Evolutionary conservation across 164 flowering plant species (phyloP).

Genomic region (Tinospora cordifolia): DNA sequence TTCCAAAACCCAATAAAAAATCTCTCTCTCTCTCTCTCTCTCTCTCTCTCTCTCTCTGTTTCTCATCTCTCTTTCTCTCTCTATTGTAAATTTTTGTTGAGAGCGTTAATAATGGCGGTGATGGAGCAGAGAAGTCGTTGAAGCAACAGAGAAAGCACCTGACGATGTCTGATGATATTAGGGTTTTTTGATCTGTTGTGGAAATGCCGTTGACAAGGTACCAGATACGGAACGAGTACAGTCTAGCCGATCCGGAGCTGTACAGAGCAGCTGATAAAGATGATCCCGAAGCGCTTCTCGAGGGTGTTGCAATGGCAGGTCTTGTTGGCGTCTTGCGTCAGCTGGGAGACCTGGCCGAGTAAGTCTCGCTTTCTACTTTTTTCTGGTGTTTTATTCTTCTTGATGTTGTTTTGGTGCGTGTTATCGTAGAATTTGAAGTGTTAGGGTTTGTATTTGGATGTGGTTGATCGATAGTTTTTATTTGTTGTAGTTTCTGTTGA

Average conservation of each 20-base stretch:
- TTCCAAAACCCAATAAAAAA: constrained; percentile 6
- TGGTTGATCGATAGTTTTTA: constrained; percentile 5
- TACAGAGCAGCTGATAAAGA: constrained; percentile 72
- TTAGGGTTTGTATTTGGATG: constrained; percentile 9
- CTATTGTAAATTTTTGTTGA: not conserved
- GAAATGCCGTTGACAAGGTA: constrained; percentile 80
- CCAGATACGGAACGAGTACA: constrained; percentile 68
- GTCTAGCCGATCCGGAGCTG: constrained; percentile 89
- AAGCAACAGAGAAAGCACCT: not conserved
- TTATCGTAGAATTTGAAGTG: constrained; percentile 4
- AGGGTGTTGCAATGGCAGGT: constrained; percentile 98
- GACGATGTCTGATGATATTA: constrained; percentile 14
- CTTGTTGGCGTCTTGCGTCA: constrained; percentile 90
- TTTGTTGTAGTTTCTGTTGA: not conserved
- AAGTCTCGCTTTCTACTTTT: constrained; percentile 17
- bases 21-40: constrained; percentile 12
- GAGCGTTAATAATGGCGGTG: constrained; percentile 14
- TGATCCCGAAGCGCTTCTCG: constrained; percentile 93
- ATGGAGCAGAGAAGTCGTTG: constrained; percentile 3
- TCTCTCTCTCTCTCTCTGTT: no score
- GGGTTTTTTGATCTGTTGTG: constrained; percentile 16
- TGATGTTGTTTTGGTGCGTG: not conserved
- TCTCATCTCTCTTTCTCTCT: not conserved
- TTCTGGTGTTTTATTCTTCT: not conserved
- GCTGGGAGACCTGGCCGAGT: constrained; percentile 98